Evolutionary conservation across 148 eudicot species (phyloP), one percentile per base, ranked within the genome.

Genomic region (Silene conica): DNA sequence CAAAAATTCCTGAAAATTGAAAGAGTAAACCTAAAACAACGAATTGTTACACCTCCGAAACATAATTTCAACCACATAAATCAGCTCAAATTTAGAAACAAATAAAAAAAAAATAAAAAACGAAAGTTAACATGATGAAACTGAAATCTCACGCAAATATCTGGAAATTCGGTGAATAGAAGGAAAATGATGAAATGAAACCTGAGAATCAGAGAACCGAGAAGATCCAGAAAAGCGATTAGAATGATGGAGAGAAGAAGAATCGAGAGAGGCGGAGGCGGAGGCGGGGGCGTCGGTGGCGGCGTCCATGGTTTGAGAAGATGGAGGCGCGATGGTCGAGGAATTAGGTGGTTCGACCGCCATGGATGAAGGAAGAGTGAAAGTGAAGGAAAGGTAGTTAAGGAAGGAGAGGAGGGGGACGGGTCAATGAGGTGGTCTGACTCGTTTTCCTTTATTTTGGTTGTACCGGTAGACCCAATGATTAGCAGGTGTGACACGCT

Each of bases 231-330:
- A 7, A 9, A 59, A 46, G 23, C 73, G 76, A 63, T 80, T 78
- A 50, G 82, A 23, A 9, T 60, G 63, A 12, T 61, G 63, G 19
- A 45, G 70, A 3, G 79, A 75, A 20, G 56, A 63, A 41, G 63
- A 65, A 25, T 34, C 48, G 34, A 60, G 77, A 26, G 57, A 0
- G 57, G 8, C 54, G 64, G 75, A 0, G 50, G 70, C 7, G 76
- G 67, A 20, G 60, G 78, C 65, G 15, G 16, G 15, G 54, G 78
- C 65, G 63, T 25, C 5, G 22, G 78, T 16, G 20, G 76, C 55
- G 0, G 78, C 63, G 34, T 75, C 75, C 83, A 80, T 80, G 0
- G 58, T 67, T 54, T 80, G 83, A 73, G 83, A 73, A 13, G 83
- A 73, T 31, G 83, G 83, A 0, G 75, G 83, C 1, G 75, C 71